Evolutionary conservation across 2,329 filamentous ascomycete genomes (phyloP), one percentile per base, ranked within the genome.

Genomic region (Botrytis sinoallii): DNA sequence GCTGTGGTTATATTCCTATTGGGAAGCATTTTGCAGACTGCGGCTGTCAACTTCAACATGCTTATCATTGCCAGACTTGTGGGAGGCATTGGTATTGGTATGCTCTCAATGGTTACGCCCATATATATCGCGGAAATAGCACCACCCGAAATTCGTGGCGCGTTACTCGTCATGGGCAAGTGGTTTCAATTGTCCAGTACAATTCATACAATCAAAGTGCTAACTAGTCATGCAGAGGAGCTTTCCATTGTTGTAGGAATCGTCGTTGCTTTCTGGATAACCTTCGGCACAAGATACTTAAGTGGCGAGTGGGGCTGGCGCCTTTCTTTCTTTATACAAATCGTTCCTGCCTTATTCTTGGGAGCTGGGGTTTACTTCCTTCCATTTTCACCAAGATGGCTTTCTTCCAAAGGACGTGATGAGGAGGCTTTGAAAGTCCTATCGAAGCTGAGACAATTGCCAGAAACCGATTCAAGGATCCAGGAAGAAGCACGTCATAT

Each of bases 21-120:
- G 55, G 87, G 87, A 0, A 85, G 85, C 8, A 79, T 85, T 1
- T 76, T 88, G 12, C 87, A 88, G 77, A 87, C 86, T 22, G 85
- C 83, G 18, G 83, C 86, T 2, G 79, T 85, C 5, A 82, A 85
- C 65, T 87, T 87, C 74, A 81, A 82, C 4, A 88, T 88, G 85
- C 81, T 87, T 29, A 85, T 86, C 73, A 82, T 81, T 25, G 85
- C 84, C 1, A 81, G 85, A 22, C 83, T 85, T 57, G 82, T 86
- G 68, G 84, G 84, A 25, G 85, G 85, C 73, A 73, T 86, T 29
- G 85, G 85, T 4, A 84, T 86, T 75, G 85, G 85, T 20, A 84
- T 84, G 77, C 84, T 84, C 9, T 85, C 83, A 3, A 83, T 85
- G 65, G 82, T 85, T 38, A 82, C 84, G 46, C 82, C 82, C 9